phyloP scores from a whole-genome alignment of 2,329 filamentous ascomycete genomes.

The Trichoderma cornu-damae region DNA sequence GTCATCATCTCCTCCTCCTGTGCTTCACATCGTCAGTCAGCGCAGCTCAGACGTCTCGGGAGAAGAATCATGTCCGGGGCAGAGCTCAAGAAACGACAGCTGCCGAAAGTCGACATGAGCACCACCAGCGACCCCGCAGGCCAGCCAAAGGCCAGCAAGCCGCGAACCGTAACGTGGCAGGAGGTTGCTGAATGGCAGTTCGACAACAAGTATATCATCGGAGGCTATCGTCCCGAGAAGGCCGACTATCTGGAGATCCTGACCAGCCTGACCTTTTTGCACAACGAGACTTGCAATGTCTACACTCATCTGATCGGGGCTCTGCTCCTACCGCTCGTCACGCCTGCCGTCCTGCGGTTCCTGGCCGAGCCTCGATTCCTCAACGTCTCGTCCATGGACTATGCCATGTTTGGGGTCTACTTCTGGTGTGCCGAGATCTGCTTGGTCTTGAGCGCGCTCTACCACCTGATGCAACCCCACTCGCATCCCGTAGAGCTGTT shows the following conservation, averaged over 20 bases:
- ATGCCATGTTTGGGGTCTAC: not conserved
- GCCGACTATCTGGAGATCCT: not conserved
- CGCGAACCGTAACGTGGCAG: not conserved
- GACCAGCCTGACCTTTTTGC: not conserved
- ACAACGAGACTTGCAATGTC: slow-evolving; percentile 8
- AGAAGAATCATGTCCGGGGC: not conserved
- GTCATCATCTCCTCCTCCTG: not conserved
- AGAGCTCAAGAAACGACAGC: slow-evolving; percentile 3
- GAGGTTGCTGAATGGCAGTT: slow-evolving; percentile 7
- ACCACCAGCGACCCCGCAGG: not conserved
- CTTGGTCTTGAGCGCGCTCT: not conserved
- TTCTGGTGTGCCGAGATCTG: not conserved
- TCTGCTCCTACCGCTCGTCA: not conserved
- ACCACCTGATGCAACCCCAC: slow-evolving; percentile 6
- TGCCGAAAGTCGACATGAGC: slow-evolving; percentile 1
- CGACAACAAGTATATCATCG: slow-evolving; percentile 10
- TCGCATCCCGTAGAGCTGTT: not conserved
- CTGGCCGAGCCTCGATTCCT: not conserved
- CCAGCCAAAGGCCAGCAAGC: not conserved
- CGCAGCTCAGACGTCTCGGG: not conserved
- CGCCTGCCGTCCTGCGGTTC: not conserved
- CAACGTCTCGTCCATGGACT: slow-evolving; percentile 1
- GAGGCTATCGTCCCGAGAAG: slow-evolving; percentile 3
- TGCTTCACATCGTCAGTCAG: not conserved
- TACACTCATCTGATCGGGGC: slow-evolving; percentile 4